phyloP scores from a whole-genome alignment of 164 flowering plant species.

The Tinospora cordifolia region DNA sequence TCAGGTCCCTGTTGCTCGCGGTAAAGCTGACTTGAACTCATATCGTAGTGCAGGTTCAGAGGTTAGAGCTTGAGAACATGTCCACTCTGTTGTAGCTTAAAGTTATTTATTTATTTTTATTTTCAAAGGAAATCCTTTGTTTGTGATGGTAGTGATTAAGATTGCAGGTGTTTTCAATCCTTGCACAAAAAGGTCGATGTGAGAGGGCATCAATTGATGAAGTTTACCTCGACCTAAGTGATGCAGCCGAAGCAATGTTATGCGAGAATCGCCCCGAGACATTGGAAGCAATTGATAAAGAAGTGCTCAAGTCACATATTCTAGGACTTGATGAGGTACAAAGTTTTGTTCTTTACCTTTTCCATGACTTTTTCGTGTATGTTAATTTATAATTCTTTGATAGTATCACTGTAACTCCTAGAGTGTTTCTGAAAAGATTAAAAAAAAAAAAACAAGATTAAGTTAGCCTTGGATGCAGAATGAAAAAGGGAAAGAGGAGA shows the following conservation, averaged over 20 bases:
- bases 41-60: conserved; percentile 93
- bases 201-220: conserved; percentile 98
- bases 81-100: not conserved
- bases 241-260: conserved; percentile 76
- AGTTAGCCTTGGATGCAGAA: conserved; percentile 32
- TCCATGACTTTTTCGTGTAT: not conserved
- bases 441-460: no score
- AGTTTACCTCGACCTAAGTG: conserved; percentile 91
- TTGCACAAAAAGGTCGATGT: conserved; percentile 76
- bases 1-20: conserved; percentile 92
- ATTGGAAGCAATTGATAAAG: conserved; percentile 54
- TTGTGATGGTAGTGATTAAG: conserved; percentile 6
- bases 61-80: conserved; percentile 31
- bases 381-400: not conserved
- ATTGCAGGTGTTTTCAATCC: conserved; percentile 79
- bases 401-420: not conserved
- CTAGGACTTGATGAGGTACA: conserved; percentile 63
- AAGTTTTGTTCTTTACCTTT: not conserved
- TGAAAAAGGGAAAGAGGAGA: conserved; percentile 31
- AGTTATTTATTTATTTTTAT: not conserved
- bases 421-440: not conserved
- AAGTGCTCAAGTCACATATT: conserved; percentile 72
- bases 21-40: conserved; percentile 74
- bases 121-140: not conserved
- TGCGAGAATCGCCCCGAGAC: conserved; percentile 62